phyloP scores from a whole-genome alignment of 805 yeast genomes.

The Candida maesae region DNA sequence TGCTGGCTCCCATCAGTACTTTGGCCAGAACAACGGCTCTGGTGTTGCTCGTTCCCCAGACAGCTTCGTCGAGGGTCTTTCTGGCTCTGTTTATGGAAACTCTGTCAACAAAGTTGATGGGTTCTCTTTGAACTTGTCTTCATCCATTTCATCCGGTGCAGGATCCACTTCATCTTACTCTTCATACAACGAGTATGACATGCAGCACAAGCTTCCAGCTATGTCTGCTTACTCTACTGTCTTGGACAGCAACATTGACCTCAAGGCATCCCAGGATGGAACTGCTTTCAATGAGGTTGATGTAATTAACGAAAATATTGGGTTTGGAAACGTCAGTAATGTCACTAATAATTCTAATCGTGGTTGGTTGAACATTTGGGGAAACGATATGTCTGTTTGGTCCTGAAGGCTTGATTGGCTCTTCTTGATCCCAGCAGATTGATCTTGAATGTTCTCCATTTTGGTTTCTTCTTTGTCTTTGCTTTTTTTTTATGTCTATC shows the following conservation, averaged over 20 bases:
- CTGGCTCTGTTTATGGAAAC: slow-evolving; percentile 6
- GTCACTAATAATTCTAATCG: slow-evolving; percentile 13
- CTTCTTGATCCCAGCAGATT: no score
- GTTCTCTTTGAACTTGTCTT: slow-evolving; percentile 19
- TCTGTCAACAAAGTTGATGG: slow-evolving; percentile 8
- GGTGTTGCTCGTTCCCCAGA: slow-evolving; percentile 22
- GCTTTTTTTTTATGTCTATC: not conserved
- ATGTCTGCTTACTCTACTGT: not conserved
- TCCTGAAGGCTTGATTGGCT: slow-evolving; percentile 15
- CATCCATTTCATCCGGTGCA: slow-evolving; percentile 25
- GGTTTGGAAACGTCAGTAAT: slow-evolving; percentile 4
- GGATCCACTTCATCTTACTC: slow-evolving; percentile 18
- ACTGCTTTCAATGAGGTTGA: not conserved
- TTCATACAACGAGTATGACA: slow-evolving; percentile 6
- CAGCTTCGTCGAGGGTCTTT: slow-evolving; percentile 18
- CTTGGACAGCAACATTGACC: not conserved
- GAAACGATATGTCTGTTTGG: slow-evolving; percentile 31
- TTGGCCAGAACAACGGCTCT: slow-evolving; percentile 1
- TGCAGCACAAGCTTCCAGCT: slow-evolving; percentile 5
- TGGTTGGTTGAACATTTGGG: slow-evolving; percentile 30
- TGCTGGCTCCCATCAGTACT: not conserved
- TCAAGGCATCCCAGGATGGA: not conserved
- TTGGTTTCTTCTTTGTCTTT: no score
- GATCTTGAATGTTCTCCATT: no score
- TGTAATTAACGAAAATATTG: slow-evolving; percentile 6